phyloP scores from a whole-genome alignment of 2,329 filamentous ascomycete species.

The Sporothrix protearum region DNA sequence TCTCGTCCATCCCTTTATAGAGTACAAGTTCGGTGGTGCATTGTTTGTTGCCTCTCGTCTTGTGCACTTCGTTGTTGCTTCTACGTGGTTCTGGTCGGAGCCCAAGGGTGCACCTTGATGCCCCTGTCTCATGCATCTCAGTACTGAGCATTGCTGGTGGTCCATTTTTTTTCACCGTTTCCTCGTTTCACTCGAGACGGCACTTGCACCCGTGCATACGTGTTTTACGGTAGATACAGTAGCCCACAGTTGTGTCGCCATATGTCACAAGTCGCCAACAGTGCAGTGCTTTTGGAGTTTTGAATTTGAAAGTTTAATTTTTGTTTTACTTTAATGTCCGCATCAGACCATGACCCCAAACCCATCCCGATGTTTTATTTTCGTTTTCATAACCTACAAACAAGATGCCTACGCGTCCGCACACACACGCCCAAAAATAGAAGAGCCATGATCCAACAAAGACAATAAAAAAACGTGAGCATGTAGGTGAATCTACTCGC shows the following conservation, averaged over 20 bases:
- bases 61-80: background rate
- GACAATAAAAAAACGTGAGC: background rate
- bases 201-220: background rate
- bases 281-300: background rate
- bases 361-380: background rate
- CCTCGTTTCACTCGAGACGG: background rate
- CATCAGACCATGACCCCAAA: constrained; percentile 13
- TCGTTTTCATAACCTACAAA: constrained; percentile 5
- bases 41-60: background rate
- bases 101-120: background rate
- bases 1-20: background rate
- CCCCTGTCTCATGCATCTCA: background rate
- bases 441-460: background rate
- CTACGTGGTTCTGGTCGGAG: background rate
- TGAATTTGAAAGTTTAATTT: background rate
- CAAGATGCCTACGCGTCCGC: background rate
- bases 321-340: background rate
- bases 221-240: background rate
- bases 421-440: background rate
- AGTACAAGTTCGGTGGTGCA: background rate
- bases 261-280: background rate
- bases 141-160: background rate
- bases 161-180: background rate
- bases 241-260: background rate
- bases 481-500: constrained; percentile 15